A percentile compares a stretch with the other conserved stretches of the same genome.
Conservation (phyloP, 2,329 filamentous ascomycete species). For the Xylariaceae sp. region DNA sequence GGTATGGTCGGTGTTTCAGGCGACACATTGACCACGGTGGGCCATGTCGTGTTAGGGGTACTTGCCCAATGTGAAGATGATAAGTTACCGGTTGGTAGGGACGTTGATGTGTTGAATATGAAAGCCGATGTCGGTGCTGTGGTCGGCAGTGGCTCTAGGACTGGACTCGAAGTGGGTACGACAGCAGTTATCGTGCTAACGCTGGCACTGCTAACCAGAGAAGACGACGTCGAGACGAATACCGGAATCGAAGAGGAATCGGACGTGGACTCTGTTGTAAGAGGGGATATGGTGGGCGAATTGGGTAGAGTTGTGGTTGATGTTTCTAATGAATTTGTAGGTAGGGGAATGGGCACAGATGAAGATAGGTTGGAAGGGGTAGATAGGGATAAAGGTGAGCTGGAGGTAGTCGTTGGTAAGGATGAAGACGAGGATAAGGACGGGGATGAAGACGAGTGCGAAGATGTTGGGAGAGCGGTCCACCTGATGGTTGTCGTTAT, state of each 20-base stretch:
- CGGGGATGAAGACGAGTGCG: not conserved
- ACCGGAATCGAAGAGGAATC: not conserved
- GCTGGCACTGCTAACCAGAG: not conserved
- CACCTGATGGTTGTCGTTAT: constrained; percentile 11
- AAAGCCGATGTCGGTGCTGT: not conserved
- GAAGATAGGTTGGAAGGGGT: not conserved
- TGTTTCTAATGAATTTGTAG: not conserved
- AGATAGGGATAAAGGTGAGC: not conserved
- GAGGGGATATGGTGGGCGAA: not conserved
- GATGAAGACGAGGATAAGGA: constrained; percentile 1
- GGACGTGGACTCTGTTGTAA: not conserved
- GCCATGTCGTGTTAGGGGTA: not conserved
- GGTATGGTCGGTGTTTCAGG: not conserved
- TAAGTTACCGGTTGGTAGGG: not conserved
- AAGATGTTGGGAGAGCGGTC: not conserved
- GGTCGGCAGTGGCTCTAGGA: not conserved
- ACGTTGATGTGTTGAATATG: not conserved
- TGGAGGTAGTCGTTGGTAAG: not conserved
- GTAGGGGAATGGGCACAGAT: too few species aligned
- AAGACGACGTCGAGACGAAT: not conserved
- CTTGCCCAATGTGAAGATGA: not conserved
- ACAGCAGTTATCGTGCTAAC: too few species aligned
- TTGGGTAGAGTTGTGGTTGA: not conserved
- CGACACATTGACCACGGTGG: not conserved
- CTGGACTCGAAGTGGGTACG: not conserved